Percentiles rank a stretch among this genome's conserved stretches.
Conservation (phyloP, 306 rosid species). For the Cucumis sativus region DNA sequence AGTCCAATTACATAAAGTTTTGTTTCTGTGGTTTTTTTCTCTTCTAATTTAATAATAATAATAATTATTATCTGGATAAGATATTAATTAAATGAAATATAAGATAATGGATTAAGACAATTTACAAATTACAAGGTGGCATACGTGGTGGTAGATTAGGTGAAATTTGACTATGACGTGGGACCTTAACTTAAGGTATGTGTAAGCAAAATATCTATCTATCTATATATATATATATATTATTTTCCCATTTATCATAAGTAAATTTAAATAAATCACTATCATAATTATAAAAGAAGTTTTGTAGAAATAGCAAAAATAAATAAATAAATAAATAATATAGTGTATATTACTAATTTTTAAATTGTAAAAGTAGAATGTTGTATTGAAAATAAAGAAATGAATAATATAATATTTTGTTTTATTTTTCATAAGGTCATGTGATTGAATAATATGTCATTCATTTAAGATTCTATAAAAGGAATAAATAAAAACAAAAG, state of each 20-base stretch:
- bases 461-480: too few species aligned
- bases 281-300: too few species aligned
- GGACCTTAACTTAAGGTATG: neutral
- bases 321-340: too few species aligned
- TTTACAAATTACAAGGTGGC: neutral
- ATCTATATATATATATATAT: neutral
- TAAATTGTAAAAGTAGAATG: too few species aligned
- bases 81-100: neutral
- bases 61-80: neutral
- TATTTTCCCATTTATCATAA: neutral
- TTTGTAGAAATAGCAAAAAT: too few species aligned
- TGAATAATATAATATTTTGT: too few species aligned
- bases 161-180: neutral
- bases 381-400: too few species aligned
- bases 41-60: too few species aligned
- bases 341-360: too few species aligned
- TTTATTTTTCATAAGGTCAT: too few species aligned
- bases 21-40: neutral
- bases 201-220: neutral
- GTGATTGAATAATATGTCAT: too few species aligned
- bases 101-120: neutral
- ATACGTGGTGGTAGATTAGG: neutral
- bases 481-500: too few species aligned
- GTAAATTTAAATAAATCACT: neutral
- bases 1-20: neutral